These are phyloP conservation scores for Herpetomonas muscarum DNA, from an alignment of 208 protist genomes.

Conservation along the genomic window DNA sequence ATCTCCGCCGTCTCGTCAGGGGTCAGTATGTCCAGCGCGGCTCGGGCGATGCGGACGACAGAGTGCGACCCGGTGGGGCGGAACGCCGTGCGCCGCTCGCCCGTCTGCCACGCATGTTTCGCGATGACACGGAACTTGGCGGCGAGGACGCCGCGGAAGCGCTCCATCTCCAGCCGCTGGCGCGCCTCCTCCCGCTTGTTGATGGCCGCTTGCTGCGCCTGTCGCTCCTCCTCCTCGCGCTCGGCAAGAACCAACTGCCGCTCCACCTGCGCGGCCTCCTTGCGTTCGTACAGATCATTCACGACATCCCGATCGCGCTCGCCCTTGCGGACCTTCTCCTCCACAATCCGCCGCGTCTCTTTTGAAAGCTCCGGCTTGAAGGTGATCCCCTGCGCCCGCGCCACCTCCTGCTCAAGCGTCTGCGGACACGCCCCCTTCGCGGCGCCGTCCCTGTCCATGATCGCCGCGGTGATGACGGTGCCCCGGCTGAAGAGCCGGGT, in stretches of 20 bases:
- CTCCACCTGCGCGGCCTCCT: conserved; percentile 7
- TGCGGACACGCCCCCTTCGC: background rate
- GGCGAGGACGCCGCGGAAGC: conserved; percentile 30
- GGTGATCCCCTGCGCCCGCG: background rate
- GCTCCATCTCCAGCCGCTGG: conserved; percentile 33
- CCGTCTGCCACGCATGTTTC: conserved; percentile 7
- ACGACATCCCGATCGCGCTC: conserved; percentile 45
- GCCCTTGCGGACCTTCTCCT: conserved; percentile 27
- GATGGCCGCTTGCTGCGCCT: conserved; percentile 17
- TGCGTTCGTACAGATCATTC: conserved; percentile 27
- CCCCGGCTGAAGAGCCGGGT: conserved; percentile 52
- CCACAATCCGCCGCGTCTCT: conserved; percentile 56
- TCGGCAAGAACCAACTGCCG: conserved; percentile 15
- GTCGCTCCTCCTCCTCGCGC: conserved; percentile 22
- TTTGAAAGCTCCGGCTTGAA: conserved; percentile 42
- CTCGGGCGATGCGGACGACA: conserved; percentile 44
- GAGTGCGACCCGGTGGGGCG: conserved; percentile 24
- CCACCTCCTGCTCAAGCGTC: background rate
- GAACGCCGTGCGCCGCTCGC: conserved; percentile 20
- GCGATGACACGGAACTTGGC: conserved; percentile 60
- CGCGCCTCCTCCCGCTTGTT: conserved; percentile 22
- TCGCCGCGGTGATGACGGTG: conserved; percentile 7
- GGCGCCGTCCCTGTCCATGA: background rate
- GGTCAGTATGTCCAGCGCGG: conserved; percentile 51
- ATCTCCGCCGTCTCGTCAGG: conserved; percentile 61